These are phyloP conservation scores for Rhizopogon vulgaris DNA, from an alignment of 768 basidiomycete species.

Conservation along the genomic window DNA sequence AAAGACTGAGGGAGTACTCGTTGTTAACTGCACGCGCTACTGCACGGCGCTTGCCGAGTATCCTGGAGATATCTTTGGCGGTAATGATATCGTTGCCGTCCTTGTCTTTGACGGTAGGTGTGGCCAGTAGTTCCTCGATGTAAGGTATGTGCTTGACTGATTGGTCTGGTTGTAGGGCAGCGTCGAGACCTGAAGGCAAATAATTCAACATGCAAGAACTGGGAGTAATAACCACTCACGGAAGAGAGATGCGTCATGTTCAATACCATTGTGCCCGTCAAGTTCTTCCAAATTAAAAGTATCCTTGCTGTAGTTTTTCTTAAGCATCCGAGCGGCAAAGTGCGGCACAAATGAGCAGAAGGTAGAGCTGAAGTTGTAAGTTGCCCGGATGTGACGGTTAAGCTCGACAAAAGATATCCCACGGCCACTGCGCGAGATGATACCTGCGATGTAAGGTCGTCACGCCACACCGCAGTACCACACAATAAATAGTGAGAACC, in stretches of 20 bases:
- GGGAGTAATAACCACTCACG: conserved; percentile 15
- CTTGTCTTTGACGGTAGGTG: conserved; percentile 52
- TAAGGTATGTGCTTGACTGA: conserved; percentile 39
- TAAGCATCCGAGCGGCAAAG: conserved; percentile 51
- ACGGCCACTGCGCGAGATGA: conserved; percentile 56
- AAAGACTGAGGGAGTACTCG: conserved; percentile 42
- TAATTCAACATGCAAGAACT: neutral
- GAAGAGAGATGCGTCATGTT: conserved; percentile 28
- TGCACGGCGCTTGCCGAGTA: conserved; percentile 54
- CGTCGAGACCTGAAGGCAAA: conserved; percentile 46
- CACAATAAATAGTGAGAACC: neutral
- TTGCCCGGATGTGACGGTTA: conserved; percentile 34
- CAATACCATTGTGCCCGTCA: conserved; percentile 60
- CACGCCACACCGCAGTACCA: neutral
- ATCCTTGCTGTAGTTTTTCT: conserved; percentile 48
- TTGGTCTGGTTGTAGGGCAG: conserved; percentile 43
- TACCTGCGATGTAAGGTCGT: conserved; percentile 16
- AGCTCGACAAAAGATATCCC: conserved; percentile 59
- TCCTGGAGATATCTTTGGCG: conserved; percentile 51
- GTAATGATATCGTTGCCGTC: conserved; percentile 45
- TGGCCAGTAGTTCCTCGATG: conserved; percentile 55
- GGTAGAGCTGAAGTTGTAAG: conserved; percentile 65
- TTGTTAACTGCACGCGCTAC: conserved; percentile 51
- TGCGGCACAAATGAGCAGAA: conserved; percentile 67
- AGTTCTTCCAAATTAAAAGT: conserved; percentile 63